Evolutionary conservation across 805 yeast genomes (phyloP).

Genomic region (Metschnikowia picachoensis): DNA sequence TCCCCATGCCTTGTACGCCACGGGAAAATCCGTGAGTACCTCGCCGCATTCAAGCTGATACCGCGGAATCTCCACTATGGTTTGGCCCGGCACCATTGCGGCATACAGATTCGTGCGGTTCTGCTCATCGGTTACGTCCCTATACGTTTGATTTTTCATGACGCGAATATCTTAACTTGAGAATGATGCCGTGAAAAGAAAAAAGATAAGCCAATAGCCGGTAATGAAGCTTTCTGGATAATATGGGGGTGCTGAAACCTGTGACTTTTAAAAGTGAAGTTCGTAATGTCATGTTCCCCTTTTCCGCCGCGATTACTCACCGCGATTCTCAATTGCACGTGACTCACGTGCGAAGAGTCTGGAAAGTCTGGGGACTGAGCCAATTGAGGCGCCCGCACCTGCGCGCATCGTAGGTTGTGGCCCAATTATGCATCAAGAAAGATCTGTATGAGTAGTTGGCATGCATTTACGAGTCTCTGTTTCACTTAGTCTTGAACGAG

Average conservation of each 20-base stretch:
- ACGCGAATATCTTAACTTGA: too few species aligned
- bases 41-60: conserved; percentile 82
- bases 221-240: too few species aligned
- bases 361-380: conserved; percentile 7
- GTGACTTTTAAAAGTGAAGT: too few species aligned
- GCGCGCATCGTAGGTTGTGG: too few species aligned
- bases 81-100: conserved; percentile 69
- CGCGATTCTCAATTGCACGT: conserved; percentile 13
- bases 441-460: too few species aligned
- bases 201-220: too few species aligned
- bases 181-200: too few species aligned
- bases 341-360: conserved; percentile 5
- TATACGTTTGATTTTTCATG: conserved; percentile 18
- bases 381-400: not conserved
- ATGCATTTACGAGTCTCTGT: too few species aligned
- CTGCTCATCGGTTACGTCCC: conserved; percentile 43
- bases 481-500: too few species aligned
- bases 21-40: conserved; percentile 65
- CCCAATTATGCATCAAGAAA: too few species aligned
- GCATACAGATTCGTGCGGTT: conserved; percentile 61
- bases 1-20: conserved; percentile 97
- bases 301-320: conserved; percentile 10
- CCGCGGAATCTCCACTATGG: conserved; percentile 71
- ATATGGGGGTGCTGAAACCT: too few species aligned
- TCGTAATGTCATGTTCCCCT: too few species aligned